These are phyloP conservation scores for Solanum virginianum DNA, from an alignment of 257 asterid species.

Conservation along the genomic window DNA sequence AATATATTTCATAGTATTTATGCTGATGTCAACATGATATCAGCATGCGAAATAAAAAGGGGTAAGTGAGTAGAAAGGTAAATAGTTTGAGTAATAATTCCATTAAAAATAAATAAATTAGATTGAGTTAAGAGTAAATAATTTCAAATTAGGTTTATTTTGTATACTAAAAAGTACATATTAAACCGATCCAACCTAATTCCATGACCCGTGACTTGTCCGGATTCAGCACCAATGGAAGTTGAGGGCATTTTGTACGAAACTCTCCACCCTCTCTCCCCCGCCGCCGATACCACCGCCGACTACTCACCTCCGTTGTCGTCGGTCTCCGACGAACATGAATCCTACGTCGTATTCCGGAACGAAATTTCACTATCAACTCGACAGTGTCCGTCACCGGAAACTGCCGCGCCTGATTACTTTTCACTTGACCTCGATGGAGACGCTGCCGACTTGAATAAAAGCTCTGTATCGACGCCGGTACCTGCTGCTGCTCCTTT, in stretches of 20 bases:
- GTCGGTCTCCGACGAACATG: constrained; percentile 18
- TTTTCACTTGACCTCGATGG: constrained; percentile 65
- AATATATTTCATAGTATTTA: too few species aligned
- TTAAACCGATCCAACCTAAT: background rate
- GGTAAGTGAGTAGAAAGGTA: too few species aligned
- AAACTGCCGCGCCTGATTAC: constrained; percentile 52
- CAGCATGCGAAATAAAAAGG: too few species aligned
- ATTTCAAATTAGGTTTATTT: too few species aligned
- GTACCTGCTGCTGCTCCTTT: constrained; percentile 15
- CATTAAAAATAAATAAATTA: too few species aligned
- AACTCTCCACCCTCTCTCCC: constrained; percentile 48
- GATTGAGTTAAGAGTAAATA: too few species aligned
- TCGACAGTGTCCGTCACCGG: constrained; percentile 27
- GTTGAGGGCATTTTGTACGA: constrained; percentile 42
- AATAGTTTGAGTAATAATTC: too few species aligned
- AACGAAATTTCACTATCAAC: constrained; percentile 40
- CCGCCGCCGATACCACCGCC: background rate
- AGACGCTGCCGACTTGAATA: constrained; percentile 2
- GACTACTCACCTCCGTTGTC: constrained; percentile 8
- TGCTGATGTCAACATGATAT: too few species aligned
- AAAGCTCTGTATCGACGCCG: constrained; percentile 4
- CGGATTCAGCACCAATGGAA: constrained; percentile 24
- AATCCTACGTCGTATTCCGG: constrained; percentile 56
- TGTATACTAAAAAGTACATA: too few species aligned
- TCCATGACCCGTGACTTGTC: background rate